Conservation (phyloP, 257 asterid species). For the Linderniella brevidens region DNA sequence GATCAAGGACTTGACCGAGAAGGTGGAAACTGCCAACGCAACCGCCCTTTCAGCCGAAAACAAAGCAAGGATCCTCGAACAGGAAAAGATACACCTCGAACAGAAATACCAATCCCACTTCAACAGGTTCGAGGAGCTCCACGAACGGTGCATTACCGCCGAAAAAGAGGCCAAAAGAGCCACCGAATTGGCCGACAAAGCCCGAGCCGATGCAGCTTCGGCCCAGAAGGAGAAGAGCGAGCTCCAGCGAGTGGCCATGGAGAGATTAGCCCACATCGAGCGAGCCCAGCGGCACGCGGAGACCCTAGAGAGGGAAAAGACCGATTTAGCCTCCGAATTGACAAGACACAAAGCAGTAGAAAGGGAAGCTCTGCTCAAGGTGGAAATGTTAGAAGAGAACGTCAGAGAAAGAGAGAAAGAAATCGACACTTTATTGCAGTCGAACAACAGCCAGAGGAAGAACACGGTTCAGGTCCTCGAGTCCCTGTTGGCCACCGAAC, state of each 20-base stretch:
- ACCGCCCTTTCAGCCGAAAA: slow-evolving; percentile 56
- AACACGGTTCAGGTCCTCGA: slow-evolving; percentile 64
- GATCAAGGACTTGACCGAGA: slow-evolving; percentile 48
- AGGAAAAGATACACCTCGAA: slow-evolving; percentile 65
- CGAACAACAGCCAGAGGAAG: slow-evolving; percentile 62
- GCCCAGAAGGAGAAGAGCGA: slow-evolving; percentile 73
- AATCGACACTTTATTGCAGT: slow-evolving; percentile 48
- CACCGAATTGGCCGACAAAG: slow-evolving; percentile 77
- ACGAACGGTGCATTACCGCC: slow-evolving; percentile 71
- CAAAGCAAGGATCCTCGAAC: slow-evolving; percentile 67
- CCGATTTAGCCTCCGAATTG: slow-evolving; percentile 38
- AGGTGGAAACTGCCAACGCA: slow-evolving; percentile 38
- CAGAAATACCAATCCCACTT: slow-evolving; percentile 62
- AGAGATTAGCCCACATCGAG: slow-evolving; percentile 68
- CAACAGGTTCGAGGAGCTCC: slow-evolving; percentile 57
- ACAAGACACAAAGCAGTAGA: slow-evolving; percentile 46
- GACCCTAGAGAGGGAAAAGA: slow-evolving; percentile 48
- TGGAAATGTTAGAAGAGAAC: slow-evolving; percentile 46
- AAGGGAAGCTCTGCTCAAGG: slow-evolving; percentile 53
- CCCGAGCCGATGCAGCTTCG: slow-evolving; percentile 75
- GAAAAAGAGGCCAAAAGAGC: slow-evolving; percentile 79
- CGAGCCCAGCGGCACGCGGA: slow-evolving; percentile 61
- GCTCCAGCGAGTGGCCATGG: slow-evolving; percentile 64
- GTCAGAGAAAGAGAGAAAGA: slow-evolving; percentile 69
- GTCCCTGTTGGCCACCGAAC: slow-evolving; percentile 57